Base-by-base conservation (phyloP, 805 yeast genomes). In the Trichomonascus vanleenenianus region DNA sequence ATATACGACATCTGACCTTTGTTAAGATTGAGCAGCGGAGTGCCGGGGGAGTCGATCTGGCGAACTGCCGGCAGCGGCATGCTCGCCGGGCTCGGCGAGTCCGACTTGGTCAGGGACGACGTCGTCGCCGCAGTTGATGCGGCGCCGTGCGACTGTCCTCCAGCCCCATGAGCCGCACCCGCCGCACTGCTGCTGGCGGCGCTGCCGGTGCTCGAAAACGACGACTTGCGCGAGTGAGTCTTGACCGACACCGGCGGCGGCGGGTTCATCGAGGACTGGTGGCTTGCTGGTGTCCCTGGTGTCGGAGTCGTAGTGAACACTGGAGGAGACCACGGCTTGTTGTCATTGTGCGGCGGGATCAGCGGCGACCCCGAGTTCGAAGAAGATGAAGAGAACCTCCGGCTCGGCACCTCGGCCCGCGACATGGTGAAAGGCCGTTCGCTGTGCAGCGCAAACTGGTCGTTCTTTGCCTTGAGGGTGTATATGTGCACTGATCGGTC, bases 401-500 rank as follows among this genome's bases (percentile, higher is more conserved):
- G 27, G 22, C 11, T n/a, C 14, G 83, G 83, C 7, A 78, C 44
- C 30, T 83, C 88, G 0, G 80, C 73, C 51, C 76, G 70, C n/a
- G 72, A 61, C 11, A 78, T 73, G 58, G 75, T 79, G 54, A 14
- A 16, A 19, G 38, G 38, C 16, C 16, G 4, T 22, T 62, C 66
- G 15, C 71, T 62, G 4, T 72, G 67, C n/a, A 74, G 49, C 9
- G 58, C 57, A 38, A 63, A 55, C 30, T 57, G 59, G 19, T 61
- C 68, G 34, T 57, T 63, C 30, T 56, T 56, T 2, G 58, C 49
- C 32, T 55, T 60, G 34, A 79, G 58, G 16, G 70, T 65, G 60
- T 85, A 85, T n/a, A 93, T 67, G 51, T 79, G 80, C 10, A 91
- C 81, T 2, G 86, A 72, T 49, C 96, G 67, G 64, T 93, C 98